Conservation (phyloP, 1,284 basidiomycete genomes). For the Amylostereum areolatum region DNA sequence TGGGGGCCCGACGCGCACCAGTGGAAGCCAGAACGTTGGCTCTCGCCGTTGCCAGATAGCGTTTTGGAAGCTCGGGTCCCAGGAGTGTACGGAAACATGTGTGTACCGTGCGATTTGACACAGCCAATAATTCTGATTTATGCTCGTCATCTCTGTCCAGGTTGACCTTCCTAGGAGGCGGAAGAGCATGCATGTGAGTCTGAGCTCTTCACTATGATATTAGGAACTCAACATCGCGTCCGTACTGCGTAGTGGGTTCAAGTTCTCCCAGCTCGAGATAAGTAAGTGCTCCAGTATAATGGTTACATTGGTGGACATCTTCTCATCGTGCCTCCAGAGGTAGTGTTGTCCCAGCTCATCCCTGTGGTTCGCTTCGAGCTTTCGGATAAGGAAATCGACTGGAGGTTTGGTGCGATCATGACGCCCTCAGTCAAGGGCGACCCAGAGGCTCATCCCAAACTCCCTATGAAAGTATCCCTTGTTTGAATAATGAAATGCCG, state of each 20-base stretch:
- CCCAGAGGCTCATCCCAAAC: background rate
- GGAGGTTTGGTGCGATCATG: background rate
- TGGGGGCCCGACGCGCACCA: constrained; percentile 11
- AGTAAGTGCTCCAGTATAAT: constrained; percentile 8
- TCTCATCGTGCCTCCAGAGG: background rate
- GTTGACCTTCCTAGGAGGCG: background rate
- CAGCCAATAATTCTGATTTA: background rate
- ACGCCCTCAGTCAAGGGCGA: background rate
- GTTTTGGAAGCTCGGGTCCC: background rate
- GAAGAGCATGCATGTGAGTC: background rate
- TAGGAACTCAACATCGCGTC: too few species aligned
- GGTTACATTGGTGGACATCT: too few species aligned
- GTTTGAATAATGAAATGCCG: constrained; percentile 6
- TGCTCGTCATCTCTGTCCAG: background rate
- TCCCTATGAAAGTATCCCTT: background rate
- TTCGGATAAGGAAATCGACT: constrained; percentile 1
- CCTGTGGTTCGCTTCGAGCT: constrained; percentile 3
- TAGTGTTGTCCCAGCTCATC: constrained; percentile 2
- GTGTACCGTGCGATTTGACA: background rate
- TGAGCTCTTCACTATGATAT: too few species aligned
- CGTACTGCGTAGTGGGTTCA: constrained; percentile 21
- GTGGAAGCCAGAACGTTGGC: constrained; percentile 13
- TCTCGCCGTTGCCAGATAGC: constrained; percentile 6
- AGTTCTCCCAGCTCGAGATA: constrained; percentile 25
- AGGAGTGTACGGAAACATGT: background rate